phyloP scores from a whole-genome alignment of 2,329 filamentous ascomycete species.

The Aureobasidium zeae region DNA sequence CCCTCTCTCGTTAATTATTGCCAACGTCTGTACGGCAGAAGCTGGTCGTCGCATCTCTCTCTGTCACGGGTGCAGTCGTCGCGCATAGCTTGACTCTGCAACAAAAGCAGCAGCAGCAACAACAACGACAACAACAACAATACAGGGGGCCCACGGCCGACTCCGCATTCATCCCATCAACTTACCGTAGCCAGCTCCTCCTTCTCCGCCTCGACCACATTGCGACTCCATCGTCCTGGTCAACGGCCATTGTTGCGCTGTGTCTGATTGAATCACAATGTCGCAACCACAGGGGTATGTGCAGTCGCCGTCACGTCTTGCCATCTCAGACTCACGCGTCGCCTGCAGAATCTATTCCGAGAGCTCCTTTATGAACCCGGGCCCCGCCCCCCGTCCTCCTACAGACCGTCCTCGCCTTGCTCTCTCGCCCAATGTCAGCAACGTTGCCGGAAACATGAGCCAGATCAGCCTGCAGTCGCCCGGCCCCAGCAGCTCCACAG shows the following conservation, averaged over 20 bases:
- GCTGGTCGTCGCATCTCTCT: too few species aligned
- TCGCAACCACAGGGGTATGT: constrained; percentile 15
- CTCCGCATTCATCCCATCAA: too few species aligned
- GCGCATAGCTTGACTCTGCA: too few species aligned
- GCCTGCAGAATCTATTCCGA: constrained; percentile 47
- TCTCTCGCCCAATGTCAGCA: constrained; percentile 63
- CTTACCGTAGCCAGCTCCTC: too few species aligned
- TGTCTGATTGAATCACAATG: background rate
- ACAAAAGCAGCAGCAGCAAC: too few species aligned
- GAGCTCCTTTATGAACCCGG: constrained; percentile 87
- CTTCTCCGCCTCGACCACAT: too few species aligned
- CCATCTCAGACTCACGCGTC: background rate
- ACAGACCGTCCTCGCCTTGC: constrained; percentile 65
- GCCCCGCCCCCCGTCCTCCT: constrained; percentile 84
- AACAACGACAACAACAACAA: too few species aligned
- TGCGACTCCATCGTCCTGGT: background rate
- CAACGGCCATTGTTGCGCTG: constrained; percentile 6
- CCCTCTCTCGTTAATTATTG: too few species aligned
- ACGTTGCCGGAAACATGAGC: constrained; percentile 67
- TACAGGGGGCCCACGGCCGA: too few species aligned
- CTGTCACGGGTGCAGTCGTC: too few species aligned
- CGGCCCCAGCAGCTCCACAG: constrained; percentile 27
- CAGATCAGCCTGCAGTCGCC: constrained; percentile 63
- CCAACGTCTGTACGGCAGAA: too few species aligned
- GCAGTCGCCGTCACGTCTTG: background rate